Percentiles rank a stretch among this genome's conserved stretches.
phyloP scores from a whole-genome alignment of 768 basidiomycete genomes.

The Xerocomus potaroensis region DNA sequence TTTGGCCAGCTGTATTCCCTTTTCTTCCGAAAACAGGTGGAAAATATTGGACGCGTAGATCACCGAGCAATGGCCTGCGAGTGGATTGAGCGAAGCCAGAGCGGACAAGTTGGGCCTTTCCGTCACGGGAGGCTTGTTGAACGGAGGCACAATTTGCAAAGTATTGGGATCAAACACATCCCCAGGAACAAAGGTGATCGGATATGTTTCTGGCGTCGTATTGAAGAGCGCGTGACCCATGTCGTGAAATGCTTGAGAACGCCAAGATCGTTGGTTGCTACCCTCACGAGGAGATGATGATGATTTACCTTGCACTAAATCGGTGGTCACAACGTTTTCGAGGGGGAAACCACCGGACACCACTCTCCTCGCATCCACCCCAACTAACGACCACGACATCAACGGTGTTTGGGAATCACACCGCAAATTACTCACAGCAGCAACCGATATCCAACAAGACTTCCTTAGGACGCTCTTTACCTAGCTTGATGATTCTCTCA shows the following conservation, averaged over 20 bases:
- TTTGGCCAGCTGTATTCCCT: slow-evolving; percentile 27
- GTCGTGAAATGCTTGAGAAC: slow-evolving; percentile 47
- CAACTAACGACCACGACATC: slow-evolving; percentile 9
- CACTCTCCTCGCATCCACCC: slow-evolving; percentile 37
- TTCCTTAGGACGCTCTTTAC: slow-evolving; percentile 31
- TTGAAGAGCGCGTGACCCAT: slow-evolving; percentile 60
- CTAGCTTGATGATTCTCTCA: slow-evolving; percentile 31
- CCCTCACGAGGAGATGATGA: neutral
- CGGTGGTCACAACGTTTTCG: slow-evolving; percentile 35
- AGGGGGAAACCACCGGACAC: slow-evolving; percentile 42
- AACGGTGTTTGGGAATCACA: neutral
- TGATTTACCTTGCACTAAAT: slow-evolving; percentile 34
- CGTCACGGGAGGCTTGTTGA: slow-evolving; percentile 21
- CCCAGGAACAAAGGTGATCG: slow-evolving; percentile 49
- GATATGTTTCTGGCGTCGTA: slow-evolving; percentile 48
- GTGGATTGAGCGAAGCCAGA: slow-evolving; percentile 42
- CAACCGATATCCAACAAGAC: slow-evolving; percentile 45
- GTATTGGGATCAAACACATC: slow-evolving; percentile 47
- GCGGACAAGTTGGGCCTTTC: slow-evolving; percentile 27
- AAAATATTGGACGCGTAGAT: slow-evolving; percentile 52
- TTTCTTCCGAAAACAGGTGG: slow-evolving; percentile 30
- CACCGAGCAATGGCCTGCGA: slow-evolving; percentile 45
- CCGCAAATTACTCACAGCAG: slow-evolving; percentile 33
- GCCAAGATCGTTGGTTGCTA: neutral
- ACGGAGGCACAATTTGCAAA: slow-evolving; percentile 34